A percentile compares a stretch with the other conserved stretches of the same genome.
These are phyloP conservation scores for Pseudozyma flocculosa DNA, from an alignment of 1,284 basidiomycete genomes.

Conservation along the genomic window DNA sequence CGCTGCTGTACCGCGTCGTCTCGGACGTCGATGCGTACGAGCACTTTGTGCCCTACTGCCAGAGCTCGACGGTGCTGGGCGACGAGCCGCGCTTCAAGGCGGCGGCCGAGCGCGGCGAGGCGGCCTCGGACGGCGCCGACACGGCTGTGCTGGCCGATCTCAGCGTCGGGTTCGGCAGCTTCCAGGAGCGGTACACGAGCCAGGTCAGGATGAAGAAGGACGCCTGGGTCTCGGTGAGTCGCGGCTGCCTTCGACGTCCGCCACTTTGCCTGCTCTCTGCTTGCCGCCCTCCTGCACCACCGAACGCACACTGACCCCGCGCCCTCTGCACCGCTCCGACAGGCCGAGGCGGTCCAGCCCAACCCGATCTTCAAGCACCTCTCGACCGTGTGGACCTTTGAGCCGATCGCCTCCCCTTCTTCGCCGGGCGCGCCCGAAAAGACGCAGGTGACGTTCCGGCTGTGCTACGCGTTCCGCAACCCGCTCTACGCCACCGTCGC, in stretches of 20 bases:
- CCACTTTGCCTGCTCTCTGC: not conserved
- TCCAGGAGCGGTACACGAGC: conserved; percentile 85
- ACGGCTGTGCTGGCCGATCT: conserved; percentile 69
- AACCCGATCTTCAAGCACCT: conserved; percentile 81
- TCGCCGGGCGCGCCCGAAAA: not conserved
- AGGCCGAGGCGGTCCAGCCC: conserved; percentile 28
- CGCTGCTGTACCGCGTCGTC: no score
- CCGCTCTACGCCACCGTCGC: conserved; percentile 81
- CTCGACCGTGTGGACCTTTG: conserved; percentile 68
- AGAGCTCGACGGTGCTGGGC: conserved; percentile 69
- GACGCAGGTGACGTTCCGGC: conserved; percentile 51
- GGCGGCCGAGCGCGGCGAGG: not conserved
- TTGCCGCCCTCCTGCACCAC: no score
- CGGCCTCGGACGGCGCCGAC: conserved; percentile 2
- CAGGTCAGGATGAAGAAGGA: conserved; percentile 75
- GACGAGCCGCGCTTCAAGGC: conserved; percentile 3
- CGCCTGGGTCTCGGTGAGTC: conserved; percentile 73
- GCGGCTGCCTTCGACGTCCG: not conserved
- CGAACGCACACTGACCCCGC: no score
- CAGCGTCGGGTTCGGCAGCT: conserved; percentile 81
- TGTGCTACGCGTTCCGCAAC: conserved; percentile 82
- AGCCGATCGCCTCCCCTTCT: conserved; percentile 10
- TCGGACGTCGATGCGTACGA: conserved; percentile 79
- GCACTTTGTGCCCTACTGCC: conserved; percentile 86
- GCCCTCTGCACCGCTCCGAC: no score